Base-by-base conservation (phyloP, 108 stramenopile genomes). In the Thalassiosira profunda region DNA sequence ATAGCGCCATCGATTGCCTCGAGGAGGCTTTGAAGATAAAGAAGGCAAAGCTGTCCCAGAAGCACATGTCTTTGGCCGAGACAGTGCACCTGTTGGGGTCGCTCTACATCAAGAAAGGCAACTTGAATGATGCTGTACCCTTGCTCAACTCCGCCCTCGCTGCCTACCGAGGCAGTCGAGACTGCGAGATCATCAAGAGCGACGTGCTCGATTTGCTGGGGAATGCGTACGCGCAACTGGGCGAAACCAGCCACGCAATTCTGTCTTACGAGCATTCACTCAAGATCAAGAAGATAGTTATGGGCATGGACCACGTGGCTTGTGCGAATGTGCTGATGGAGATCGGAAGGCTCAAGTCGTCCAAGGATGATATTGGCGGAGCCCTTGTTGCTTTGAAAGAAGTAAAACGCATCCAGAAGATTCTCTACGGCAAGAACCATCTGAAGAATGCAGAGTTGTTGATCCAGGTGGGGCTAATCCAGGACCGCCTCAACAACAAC, bases 381-480 rank as follows among this genome's bases (percentile, higher is more conserved):
- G 74, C 80, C 28, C 59, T 84, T 12, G 25, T 53, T 53, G 62
- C 76, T n/a, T 81, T 81, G 41, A 76, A 79, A 67, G 76, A 76
- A 67, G 83, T 69, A 14, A 80, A 72, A 60, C 44, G 66, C 24
- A 58, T 84, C 17, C 70, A 80, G 20, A 84, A 84, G 45, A 78
- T 51, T 24, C 26, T 48, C 14, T 67, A 58, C 20, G 75, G 71
- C 2, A 64, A 45, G 49, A 51, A 84, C 59, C 53, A 76, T 49
- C 43, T 81, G 44, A 72, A 61, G 34, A 76, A 81, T 59, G 80
- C 84, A 34, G 72, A 73, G 17, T 57, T 84, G 43, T 44, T 84
- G 62, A 69, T 64, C 26, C 59, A 81, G 47, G 84, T 80, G 38
- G 84, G 80, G 10, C 40, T 43, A 3, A 37, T 84, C 29, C 84